Percentiles rank a stretch among this genome's conserved stretches.
These are phyloP conservation scores for Tuctoria greenei DNA, from an alignment of 176 grass and related monocot genomes.

Conservation along the genomic window DNA sequence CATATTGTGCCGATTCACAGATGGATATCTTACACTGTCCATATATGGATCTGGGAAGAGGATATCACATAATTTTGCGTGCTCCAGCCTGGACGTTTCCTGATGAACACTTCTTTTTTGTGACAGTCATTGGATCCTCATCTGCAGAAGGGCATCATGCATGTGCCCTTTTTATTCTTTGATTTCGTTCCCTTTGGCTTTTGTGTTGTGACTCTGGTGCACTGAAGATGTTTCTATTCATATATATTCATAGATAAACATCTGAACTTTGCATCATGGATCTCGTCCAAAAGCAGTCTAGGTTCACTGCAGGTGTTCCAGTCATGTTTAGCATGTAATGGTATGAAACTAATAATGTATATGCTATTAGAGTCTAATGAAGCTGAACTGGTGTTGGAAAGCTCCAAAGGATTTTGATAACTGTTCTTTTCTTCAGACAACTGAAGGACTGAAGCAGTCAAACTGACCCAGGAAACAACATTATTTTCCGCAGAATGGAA, in stretches of 20 bases:
- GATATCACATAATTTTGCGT: conserved; percentile 30
- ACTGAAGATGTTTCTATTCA: conserved; percentile 25
- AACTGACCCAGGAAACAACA: background rate
- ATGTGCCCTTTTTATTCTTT: conserved; percentile 33
- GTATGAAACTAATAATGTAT: background rate
- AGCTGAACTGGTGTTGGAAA: background rate
- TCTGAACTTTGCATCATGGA: conserved; percentile 20
- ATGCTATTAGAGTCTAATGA: conserved; percentile 1
- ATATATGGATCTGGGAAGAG: conserved; percentile 34
- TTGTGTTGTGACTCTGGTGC: conserved; percentile 23
- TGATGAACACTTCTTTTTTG: conserved; percentile 37
- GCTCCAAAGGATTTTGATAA: conserved; percentile 22
- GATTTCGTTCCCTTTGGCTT: conserved; percentile 30
- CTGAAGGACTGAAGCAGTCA: conserved; percentile 2
- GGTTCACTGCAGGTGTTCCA: conserved; percentile 28
- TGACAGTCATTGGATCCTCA: conserved; percentile 55
- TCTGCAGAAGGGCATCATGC: conserved; percentile 17
- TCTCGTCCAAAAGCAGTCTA: conserved; percentile 33
- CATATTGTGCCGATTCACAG: background rate
- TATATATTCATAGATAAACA: conserved; percentile 9
- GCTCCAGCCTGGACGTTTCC: conserved; percentile 51
- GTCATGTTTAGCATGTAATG: conserved; percentile 1
- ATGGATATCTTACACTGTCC: background rate
- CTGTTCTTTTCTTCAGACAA: background rate
- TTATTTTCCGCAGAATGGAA: conserved; percentile 32